Conservation (phyloP, 1,139 yeast genomes). For the Trichomonascaceae sp. region DNA sequence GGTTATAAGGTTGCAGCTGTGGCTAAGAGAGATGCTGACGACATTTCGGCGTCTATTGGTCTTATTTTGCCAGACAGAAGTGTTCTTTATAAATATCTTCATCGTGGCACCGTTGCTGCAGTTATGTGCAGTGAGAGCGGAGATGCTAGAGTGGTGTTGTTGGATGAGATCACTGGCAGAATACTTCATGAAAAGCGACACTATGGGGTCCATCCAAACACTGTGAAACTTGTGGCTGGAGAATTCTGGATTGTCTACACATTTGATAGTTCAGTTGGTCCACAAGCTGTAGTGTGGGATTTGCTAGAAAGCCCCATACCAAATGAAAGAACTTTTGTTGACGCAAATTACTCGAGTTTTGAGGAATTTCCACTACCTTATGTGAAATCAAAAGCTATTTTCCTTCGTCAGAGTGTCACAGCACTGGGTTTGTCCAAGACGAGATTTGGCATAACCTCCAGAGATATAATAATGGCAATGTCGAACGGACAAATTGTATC, state of each 20-base stretch:
- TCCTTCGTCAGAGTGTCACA: slow-evolving; percentile 37
- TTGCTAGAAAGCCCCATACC: slow-evolving; percentile 60
- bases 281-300: slow-evolving; percentile 67
- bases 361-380: slow-evolving; percentile 39
- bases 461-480: slow-evolving; percentile 57
- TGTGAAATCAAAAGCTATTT: slow-evolving; percentile 49
- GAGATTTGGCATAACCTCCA: slow-evolving; percentile 65
- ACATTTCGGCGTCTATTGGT: slow-evolving; percentile 60
- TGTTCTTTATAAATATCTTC: slow-evolving; percentile 77
- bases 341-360: slow-evolving; percentile 35
- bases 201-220: slow-evolving; percentile 31
- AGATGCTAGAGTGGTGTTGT: slow-evolving; percentile 38
- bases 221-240: slow-evolving; percentile 53
- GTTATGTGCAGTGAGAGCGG: slow-evolving; percentile 25
- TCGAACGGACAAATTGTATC: slow-evolving; percentile 57
- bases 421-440: slow-evolving; percentile 57
- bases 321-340: slow-evolving; percentile 35
- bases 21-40: slow-evolving; percentile 39
- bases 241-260: slow-evolving; percentile 83
- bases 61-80: slow-evolving; percentile 62
- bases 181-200: slow-evolving; percentile 45
- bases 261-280: slow-evolving; percentile 49
- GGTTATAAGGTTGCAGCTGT: slow-evolving; percentile 37
- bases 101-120: slow-evolving; percentile 59
- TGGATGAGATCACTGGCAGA: slow-evolving; percentile 69